phyloP scores from a whole-genome alignment of 441 rosid genomes.

The Brassica hybrid region DNA sequence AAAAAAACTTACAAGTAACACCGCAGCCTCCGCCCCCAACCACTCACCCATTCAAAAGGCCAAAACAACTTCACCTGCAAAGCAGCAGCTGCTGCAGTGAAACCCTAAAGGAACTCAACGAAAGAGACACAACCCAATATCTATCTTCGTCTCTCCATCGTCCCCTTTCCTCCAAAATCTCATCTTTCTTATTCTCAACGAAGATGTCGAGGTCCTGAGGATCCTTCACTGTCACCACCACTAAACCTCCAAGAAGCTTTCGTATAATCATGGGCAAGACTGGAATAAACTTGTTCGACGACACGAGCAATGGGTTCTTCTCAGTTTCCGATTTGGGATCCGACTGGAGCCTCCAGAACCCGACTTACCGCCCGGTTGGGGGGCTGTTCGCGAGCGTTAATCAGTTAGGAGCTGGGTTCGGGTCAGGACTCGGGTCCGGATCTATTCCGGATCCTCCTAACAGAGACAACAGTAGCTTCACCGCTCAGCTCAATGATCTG shows the following conservation, averaged over 20 bases:
- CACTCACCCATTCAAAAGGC: conserved; percentile 30
- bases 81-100: not conserved
- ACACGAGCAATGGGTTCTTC: conserved; percentile 51
- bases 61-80: not conserved
- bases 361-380: conserved; percentile 53
- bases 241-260: not conserved
- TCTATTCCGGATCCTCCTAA: conserved; percentile 52
- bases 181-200: conserved; percentile 22
- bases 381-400: conserved; percentile 81
- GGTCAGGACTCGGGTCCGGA: conserved; percentile 39
- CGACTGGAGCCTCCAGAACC: conserved; percentile 48
- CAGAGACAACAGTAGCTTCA: conserved; percentile 42
- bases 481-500: conserved; percentile 55
- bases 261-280: conserved; percentile 50
- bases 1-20: conserved; percentile 9
- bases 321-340: conserved; percentile 52
- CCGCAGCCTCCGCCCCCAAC: conserved; percentile 35
- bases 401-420: conserved; percentile 75
- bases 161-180: conserved; percentile 41
- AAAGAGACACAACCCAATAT: conserved; percentile 13
- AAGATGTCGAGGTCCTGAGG: conserved; percentile 2
- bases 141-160: too few relatives aligned
- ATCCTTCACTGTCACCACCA: not conserved
- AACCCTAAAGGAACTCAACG: conserved; percentile 17
- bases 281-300: conserved; percentile 57